Base-by-base conservation (phyloP, 108 stramenopile genomes). In the Poteriospumella lacustris region DNA sequence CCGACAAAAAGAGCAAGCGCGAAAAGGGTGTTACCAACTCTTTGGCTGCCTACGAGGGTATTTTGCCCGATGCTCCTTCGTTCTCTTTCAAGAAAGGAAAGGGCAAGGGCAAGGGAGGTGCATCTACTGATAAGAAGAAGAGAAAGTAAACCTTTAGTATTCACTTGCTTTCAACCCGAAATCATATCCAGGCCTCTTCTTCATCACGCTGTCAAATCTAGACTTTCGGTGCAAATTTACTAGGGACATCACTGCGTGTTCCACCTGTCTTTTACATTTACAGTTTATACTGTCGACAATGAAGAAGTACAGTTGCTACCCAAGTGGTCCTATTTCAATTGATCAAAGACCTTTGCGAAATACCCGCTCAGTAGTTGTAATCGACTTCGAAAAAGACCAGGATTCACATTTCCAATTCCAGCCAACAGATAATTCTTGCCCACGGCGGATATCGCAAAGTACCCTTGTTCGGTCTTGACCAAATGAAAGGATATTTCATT, bases 21-120 rank as follows among this genome's bases (percentile, higher is more conserved):
- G 47, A 36, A 3, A 56, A 19, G 36, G 70, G 70, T 34, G 70
- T 73, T 3, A 73, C 70, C 9, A 73, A 73, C 31, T 73, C 70
- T 19, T 56, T 73, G 42, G 15, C 43, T 19, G 44, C 70, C 36
- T 73, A 73, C 42, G 70, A 73, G 31, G 70, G 70, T 26, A 73
- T 73, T 73, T 5, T 73, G 26, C 70, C 70, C 29, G 70, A 73
- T 73, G 36, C 41, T 42, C 70, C 70, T 29, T 33, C 31, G 26
- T 5, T 29, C 42, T 42, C 41, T 5, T 73, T 73, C 41, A 73
- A 73, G 31, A 15, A 73, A 24, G 31, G 3, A 5, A 73, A 73
- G 31, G 70, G 70, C 9, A 73, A 38, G 31, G 70, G 70, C n/a
- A 73, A 64, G 31, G 47, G 19, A 52, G 47, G 19, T 15, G 47